Evolutionary conservation across 176 grass and related monocot genomes (phyloP).

Genomic region (Oryza nivara): DNA sequence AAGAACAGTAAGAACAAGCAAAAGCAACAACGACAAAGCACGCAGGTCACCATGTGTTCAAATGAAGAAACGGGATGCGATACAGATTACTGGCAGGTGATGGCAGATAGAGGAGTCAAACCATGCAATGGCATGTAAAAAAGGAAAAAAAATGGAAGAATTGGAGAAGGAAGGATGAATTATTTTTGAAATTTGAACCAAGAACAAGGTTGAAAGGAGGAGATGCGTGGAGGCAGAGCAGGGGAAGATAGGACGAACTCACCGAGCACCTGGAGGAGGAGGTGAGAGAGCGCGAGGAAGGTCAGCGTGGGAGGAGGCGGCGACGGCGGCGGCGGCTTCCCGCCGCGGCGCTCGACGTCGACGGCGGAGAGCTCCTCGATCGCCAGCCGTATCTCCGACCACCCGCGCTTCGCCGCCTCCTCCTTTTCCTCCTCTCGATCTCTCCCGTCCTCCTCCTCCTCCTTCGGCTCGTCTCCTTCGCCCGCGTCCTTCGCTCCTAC

Average conservation of each 20-base stretch:
- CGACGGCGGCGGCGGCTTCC: constrained; percentile 17
- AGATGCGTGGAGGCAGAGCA: no score
- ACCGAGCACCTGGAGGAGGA: constrained; percentile 72
- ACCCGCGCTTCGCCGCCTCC: constrained; percentile 20
- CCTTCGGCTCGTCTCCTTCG: not conserved
- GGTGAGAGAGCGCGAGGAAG: constrained; percentile 64
- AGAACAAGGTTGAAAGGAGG: not conserved
- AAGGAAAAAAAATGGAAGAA: no score
- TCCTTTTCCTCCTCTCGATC: not conserved
- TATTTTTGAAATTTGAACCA: not conserved
- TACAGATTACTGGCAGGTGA: not conserved
- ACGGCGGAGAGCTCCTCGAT: constrained; percentile 68
- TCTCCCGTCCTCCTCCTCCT: not conserved
- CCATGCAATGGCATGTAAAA: not conserved
- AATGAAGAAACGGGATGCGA: not conserved
- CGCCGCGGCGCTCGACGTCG: constrained; percentile 7
- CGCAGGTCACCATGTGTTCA: not conserved
- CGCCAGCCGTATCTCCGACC: constrained; percentile 68
- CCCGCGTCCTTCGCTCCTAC: not conserved
- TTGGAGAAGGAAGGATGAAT: not conserved
- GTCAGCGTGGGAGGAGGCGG: constrained; percentile 51
- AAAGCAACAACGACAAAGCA: not conserved
- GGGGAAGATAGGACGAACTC: not conserved
- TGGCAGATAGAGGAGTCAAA: not conserved
- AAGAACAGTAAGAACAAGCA: not conserved